A percentile compares a stretch with the other conserved stretches of the same genome.
These are phyloP conservation scores for Globisporangium apiculatum DNA, from an alignment of 352 stramenopile species.

Conservation along the genomic window DNA sequence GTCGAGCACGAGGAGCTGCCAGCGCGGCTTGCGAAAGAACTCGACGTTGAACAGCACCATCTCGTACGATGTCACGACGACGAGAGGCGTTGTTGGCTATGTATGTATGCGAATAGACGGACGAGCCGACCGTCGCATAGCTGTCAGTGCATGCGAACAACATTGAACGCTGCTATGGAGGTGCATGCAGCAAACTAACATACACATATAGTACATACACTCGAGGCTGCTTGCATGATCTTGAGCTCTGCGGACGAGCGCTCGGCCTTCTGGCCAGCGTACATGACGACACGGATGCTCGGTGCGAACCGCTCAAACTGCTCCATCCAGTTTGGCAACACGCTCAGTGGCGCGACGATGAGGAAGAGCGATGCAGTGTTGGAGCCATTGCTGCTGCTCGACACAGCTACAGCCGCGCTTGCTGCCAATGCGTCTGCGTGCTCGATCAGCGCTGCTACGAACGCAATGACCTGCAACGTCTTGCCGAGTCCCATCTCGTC, in stretches of 20 bases:
- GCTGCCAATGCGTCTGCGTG: not conserved
- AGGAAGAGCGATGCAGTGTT: constrained; percentile 23
- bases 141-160: too few relatives aligned
- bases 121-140: too few relatives aligned
- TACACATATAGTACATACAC: not conserved
- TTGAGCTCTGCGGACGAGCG: constrained; percentile 12
- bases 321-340: constrained; percentile 81
- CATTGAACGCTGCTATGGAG: too few relatives aligned
- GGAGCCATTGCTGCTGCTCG: not conserved
- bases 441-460: constrained; percentile 43
- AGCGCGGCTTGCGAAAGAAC: constrained; percentile 42
- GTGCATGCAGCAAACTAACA: not conserved
- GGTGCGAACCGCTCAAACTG: constrained; percentile 69
- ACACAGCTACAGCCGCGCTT: too few relatives aligned
- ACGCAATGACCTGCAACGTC: constrained; percentile 72
- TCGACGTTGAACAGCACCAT: constrained; percentile 51
- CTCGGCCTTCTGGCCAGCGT: constrained; percentile 47
- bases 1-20: constrained; percentile 74
- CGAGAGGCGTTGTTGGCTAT: constrained; percentile 15
- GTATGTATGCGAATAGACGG: too few relatives aligned
- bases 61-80: constrained; percentile 75
- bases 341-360: constrained; percentile 66
- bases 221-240: constrained; percentile 2
- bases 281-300: constrained; percentile 46
- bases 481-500: constrained; percentile 85